Conservation (phyloP, 2,329 filamentous ascomycete genomes). For the Ascochyta rabiei region DNA sequence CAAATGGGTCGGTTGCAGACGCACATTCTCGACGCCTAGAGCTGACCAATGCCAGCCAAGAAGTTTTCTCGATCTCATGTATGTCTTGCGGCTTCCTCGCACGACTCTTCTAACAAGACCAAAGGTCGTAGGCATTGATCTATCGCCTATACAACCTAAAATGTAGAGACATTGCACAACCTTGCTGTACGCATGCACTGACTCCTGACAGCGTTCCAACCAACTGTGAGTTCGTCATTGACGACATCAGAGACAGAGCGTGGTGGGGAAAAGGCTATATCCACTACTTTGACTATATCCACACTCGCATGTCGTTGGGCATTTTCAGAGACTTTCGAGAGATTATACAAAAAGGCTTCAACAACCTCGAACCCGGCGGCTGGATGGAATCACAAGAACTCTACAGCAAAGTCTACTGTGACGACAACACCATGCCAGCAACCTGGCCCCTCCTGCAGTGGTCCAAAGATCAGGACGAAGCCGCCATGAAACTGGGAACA, state of each 20-base stretch:
- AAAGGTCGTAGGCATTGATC: slow-evolving; percentile 51
- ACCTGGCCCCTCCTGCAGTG: slow-evolving; percentile 57
- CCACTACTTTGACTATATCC: slow-evolving; percentile 62
- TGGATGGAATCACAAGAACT: slow-evolving; percentile 55
- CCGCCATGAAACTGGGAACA: slow-evolving; percentile 53
- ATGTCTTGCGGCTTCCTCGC: slow-evolving; percentile 7
- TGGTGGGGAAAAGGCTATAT: slow-evolving; percentile 57
- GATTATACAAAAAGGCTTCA: slow-evolving; percentile 59
- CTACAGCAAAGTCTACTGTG: slow-evolving; percentile 56
- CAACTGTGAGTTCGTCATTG: slow-evolving; percentile 76
- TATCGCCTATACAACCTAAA: slow-evolving; percentile 50
- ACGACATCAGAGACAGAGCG: slow-evolving; percentile 67
- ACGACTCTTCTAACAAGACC: slow-evolving; percentile 21
- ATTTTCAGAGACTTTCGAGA: slow-evolving; percentile 62
- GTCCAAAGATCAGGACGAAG: slow-evolving; percentile 51
- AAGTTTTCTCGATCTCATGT: slow-evolving; percentile 43
- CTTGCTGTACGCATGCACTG: background rate
- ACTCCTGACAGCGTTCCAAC: slow-evolving; percentile 58
- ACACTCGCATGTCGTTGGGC: slow-evolving; percentile 64
- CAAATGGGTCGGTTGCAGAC: slow-evolving; percentile 47
- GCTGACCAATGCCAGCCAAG: slow-evolving; percentile 39
- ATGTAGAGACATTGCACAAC: slow-evolving; percentile 25
- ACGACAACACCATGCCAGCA: slow-evolving; percentile 60
- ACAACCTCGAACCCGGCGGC: slow-evolving; percentile 62
- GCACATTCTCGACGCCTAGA: background rate